Conservation (phyloP, 2,329 filamentous ascomycete genomes). For the Fusarium hostae region DNA sequence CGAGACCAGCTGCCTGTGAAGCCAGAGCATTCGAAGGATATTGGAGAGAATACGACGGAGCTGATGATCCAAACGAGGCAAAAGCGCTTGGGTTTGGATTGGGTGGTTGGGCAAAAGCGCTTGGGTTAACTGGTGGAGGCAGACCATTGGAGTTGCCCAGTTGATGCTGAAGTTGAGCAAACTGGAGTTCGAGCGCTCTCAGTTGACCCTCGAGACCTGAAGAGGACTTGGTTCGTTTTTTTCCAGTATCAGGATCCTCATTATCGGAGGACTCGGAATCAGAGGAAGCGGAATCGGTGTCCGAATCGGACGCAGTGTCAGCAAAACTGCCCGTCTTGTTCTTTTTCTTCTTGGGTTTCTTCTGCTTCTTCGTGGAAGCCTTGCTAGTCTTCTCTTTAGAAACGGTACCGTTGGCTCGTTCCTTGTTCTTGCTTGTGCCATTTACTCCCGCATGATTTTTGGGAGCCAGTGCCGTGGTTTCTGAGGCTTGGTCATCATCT, state of each 20-base stretch:
- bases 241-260: conserved; percentile 23
- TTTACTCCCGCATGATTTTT: conserved; percentile 32
- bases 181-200: conserved; percentile 44
- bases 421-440: conserved; percentile 24
- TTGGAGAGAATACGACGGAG: conserved; percentile 4
- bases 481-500: conserved; percentile 19
- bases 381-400: conserved; percentile 25
- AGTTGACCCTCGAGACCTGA: conserved; percentile 45
- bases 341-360: conserved; percentile 16
- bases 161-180: conserved; percentile 43
- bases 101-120: conserved; percentile 11
- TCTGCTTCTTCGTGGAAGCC: conserved; percentile 20
- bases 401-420: conserved; percentile 1
- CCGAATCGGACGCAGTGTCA: conserved; percentile 18
- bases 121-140: neutral
- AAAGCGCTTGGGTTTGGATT: neutral
- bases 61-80: neutral
- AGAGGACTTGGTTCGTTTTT: conserved; percentile 21
- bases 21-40: neutral
- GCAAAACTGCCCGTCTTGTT: neutral
- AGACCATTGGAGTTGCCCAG: conserved; percentile 11
- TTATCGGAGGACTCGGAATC: conserved; percentile 37
- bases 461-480: neutral
- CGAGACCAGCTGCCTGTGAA: neutral
- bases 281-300: conserved; percentile 41